Evolutionary conservation across 495 filamentous ascomycete species (phyloP).

Genomic region (Bathelium albidoporum): DNA sequence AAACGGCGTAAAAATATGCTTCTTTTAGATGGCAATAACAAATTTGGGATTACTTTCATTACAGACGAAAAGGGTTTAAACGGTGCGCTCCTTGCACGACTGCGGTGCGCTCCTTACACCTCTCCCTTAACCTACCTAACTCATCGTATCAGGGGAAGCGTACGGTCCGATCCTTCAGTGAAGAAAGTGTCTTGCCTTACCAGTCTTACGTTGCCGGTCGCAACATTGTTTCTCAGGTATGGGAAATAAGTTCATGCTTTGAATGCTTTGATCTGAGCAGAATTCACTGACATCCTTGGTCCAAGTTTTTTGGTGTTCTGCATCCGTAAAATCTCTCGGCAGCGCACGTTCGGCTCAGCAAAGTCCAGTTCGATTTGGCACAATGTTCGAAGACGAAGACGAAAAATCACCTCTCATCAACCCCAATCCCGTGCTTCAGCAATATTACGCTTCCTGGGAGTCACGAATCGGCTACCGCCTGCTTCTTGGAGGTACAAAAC

Average conservation of each 20-base stretch:
- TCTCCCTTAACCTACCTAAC: too few relatives aligned
- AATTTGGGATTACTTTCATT: too few relatives aligned
- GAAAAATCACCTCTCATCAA: background rate
- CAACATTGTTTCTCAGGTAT: background rate
- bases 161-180: too few relatives aligned
- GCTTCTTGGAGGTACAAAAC: conserved; percentile 15
- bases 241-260: background rate
- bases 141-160: too few relatives aligned
- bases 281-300: background rate
- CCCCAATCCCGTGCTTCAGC: conserved; percentile 6
- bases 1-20: too few relatives aligned
- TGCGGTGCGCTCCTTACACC: too few relatives aligned
- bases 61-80: too few relatives aligned
- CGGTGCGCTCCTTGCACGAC: too few relatives aligned
- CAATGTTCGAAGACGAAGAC: background rate
- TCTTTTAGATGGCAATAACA: too few relatives aligned
- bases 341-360: background rate
- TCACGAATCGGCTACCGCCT: conserved; percentile 20
- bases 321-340: background rate
- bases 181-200: too few relatives aligned
- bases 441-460: conserved; percentile 17
- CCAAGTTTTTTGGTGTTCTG: background rate
- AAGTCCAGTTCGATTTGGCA: background rate
- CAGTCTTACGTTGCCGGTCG: too few relatives aligned
- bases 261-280: background rate